These are phyloP conservation scores for Urtica urens DNA, from an alignment of 306 rosid species.

Conservation along the genomic window DNA sequence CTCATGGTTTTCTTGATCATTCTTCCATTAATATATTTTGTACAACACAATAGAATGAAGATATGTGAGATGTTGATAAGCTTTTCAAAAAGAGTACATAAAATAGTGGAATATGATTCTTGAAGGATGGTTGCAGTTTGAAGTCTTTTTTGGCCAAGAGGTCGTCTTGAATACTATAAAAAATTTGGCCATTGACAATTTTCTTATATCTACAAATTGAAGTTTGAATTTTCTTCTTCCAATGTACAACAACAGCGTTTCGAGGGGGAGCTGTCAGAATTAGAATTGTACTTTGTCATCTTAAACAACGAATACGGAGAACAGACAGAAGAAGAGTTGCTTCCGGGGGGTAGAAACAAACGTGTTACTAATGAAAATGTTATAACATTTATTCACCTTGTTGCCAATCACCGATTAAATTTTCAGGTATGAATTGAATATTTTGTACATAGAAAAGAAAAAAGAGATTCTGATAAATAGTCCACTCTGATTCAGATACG, in stretches of 20 bases:
- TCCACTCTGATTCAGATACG: conserved; percentile 52
- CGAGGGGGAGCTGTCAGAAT: conserved; percentile 60
- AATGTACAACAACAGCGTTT: conserved; percentile 64
- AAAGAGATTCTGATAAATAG: too few relatives aligned
- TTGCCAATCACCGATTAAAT: conserved; percentile 95
- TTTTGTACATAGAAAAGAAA: background rate
- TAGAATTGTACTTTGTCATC: conserved; percentile 86
- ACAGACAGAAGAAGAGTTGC: conserved; percentile 92
- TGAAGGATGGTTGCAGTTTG: too few relatives aligned
- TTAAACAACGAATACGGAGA: conserved; percentile 95
- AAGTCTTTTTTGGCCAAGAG: too few relatives aligned
- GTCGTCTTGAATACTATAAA: too few relatives aligned
- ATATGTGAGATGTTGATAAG: too few relatives aligned
- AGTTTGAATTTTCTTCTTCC: conserved; percentile 1
- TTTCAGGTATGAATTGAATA: conserved; percentile 47
- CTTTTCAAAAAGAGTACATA: too few relatives aligned
- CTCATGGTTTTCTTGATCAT: background rate
- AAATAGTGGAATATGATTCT: too few relatives aligned
- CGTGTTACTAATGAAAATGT: conserved; percentile 84
- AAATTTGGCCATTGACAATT: too few relatives aligned
- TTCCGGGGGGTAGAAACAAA: conserved; percentile 59
- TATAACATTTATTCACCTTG: conserved; percentile 90
- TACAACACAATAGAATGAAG: too few relatives aligned
- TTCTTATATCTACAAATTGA: too few relatives aligned
- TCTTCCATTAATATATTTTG: too few relatives aligned